Evolutionary conservation across 495 filamentous ascomycete species (phyloP).

Genomic region (Podospora appendiculata): DNA sequence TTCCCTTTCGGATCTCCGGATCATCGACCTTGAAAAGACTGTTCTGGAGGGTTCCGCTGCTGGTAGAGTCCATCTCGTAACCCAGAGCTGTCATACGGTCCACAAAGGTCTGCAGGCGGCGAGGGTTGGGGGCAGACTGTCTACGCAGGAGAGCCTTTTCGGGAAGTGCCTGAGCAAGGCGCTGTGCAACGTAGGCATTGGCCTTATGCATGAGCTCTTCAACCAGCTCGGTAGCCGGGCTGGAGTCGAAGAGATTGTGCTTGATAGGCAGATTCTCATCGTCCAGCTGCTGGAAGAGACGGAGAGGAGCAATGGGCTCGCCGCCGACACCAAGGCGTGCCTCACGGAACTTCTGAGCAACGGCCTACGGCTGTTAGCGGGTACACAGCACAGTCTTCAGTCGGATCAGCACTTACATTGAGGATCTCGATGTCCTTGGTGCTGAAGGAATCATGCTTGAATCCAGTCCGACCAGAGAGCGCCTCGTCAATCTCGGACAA

Average conservation of each 20-base stretch:
- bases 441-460: conserved; percentile 50
- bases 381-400: background rate
- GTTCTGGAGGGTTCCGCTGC: conserved; percentile 84
- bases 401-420: conserved; percentile 47
- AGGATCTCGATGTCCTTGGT: conserved; percentile 69
- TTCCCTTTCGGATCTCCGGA: conserved; percentile 82
- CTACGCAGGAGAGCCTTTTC: conserved; percentile 90
- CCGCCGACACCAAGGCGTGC: conserved; percentile 71
- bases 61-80: conserved; percentile 78
- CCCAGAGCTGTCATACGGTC: conserved; percentile 90
- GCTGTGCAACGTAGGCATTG: conserved; percentile 82
- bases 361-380: conserved; percentile 43
- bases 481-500: conserved; percentile 81
- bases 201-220: conserved; percentile 91
- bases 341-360: conserved; percentile 84
- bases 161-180: conserved; percentile 67
- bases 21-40: conserved; percentile 89
- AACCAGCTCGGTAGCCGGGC: conserved; percentile 81
- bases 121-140: conserved; percentile 74
- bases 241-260: conserved; percentile 90
- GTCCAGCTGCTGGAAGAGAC: conserved; percentile 88
- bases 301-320: conserved; percentile 71
- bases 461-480: conserved; percentile 52
- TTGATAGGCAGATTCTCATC: conserved; percentile 97
- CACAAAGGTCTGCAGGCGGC: conserved; percentile 81